Percentiles rank a stretch among this genome's conserved stretches.
Conservation (phyloP, 805 yeast species). For the Wickerhamiella domercqiae region DNA sequence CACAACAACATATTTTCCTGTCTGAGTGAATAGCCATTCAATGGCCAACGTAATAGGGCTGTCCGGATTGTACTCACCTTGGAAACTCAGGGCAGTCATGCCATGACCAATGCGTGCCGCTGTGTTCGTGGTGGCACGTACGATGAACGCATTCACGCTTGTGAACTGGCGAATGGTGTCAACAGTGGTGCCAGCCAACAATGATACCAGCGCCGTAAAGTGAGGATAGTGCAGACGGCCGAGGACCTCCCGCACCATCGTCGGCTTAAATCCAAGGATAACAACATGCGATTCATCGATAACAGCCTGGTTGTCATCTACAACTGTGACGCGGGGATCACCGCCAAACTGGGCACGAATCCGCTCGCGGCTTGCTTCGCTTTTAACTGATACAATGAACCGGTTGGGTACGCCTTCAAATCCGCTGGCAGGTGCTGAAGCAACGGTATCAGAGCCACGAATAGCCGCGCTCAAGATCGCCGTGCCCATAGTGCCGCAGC, state of each 20-base stretch:
- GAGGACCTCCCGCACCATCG: conserved; percentile 47
- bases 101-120: conserved; percentile 90
- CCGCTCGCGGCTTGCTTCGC: conserved; percentile 34
- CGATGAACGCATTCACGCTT: conserved; percentile 33
- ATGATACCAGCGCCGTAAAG: conserved; percentile 53
- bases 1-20: conserved; percentile 27
- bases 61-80: conserved; percentile 30
- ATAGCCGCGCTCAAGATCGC: conserved; percentile 76
- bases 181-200: conserved; percentile 88
- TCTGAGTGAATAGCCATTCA: conserved; percentile 29
- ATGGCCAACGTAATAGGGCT: conserved; percentile 21
- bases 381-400: conserved; percentile 65
- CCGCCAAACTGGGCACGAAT: conserved; percentile 37
- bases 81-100: conserved; percentile 80
- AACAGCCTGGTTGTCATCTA: conserved; percentile 38
- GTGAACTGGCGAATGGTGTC: conserved; percentile 37
- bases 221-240: conserved; percentile 30
- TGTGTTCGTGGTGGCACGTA: conserved; percentile 96
- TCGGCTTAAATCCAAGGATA: conserved; percentile 82
- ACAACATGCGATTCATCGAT: conserved; percentile 52
- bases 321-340: conserved; percentile 30
- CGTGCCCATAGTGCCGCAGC: conserved; percentile 93
- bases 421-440: conserved; percentile 7
- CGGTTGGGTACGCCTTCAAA: conserved; percentile 44
- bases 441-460: conserved; percentile 26